Evolutionary conservation across 768 basidiomycete species (phyloP), one percentile per base, ranked within the genome.

Genomic region (Xerocomellus intermedius): DNA sequence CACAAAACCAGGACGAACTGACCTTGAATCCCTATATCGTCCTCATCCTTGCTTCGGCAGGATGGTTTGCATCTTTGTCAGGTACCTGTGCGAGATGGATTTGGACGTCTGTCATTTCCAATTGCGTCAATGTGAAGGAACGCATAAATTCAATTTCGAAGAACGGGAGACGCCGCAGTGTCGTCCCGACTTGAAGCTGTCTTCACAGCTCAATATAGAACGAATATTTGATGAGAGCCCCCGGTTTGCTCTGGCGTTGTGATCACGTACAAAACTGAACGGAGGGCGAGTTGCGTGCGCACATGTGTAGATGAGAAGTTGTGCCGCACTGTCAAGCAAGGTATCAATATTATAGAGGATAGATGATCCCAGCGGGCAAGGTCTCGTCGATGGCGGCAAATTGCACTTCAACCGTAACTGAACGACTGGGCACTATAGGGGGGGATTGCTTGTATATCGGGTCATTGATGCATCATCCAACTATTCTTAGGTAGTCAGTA

Each of bases 101-200:
- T 22, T 4, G 1, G 17, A 24, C 8, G 1, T 13, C 6, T 2
- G 2, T 37, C 21, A 19, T 17, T 14, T 38, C 22, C 1, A 19
- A 21, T 13, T 4, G 30, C 10, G 30, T 10, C 30, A 30, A 3
- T 26, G 2, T 13, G 9, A 7, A 49, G 65, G 36, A 65, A 81
- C 83, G 84, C 81, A 85, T 84, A 59, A 85, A 85, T 0, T 7
- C 84, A 73, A 65, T 83, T 85, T 2, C 77, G 74, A 21, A 71
- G 61, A 38, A 81, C 74, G 5, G 80, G 68, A 0, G 77, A 70
- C 4, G 67, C 37, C 0, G 80, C 76, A 14, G 71, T 64, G 62
- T 83, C 81, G 36, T 78, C 62, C 84, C 84, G n/a, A n/a, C n/a
- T n/a, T n/a, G n/a, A 85, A 0, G 83, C 83, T 1, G 68, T 74